Base-by-base conservation (phyloP, 2,329 filamentous ascomycete species). In the Diplodia mutila region DNA sequence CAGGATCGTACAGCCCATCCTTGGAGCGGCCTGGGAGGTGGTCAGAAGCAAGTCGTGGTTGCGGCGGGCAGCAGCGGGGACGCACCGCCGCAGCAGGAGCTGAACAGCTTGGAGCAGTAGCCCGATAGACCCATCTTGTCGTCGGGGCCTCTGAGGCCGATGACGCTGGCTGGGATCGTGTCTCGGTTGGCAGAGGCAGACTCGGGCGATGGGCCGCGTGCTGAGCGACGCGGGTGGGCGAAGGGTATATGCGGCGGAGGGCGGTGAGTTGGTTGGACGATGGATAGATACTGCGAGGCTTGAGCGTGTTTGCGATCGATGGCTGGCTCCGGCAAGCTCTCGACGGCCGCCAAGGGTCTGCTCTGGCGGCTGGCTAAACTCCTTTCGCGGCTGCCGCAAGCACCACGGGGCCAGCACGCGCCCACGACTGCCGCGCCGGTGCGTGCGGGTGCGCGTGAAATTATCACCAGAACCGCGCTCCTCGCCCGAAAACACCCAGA, bases 1-100 rank as follows among this genome's bases (percentile, higher is more conserved):
- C 91, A 11, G 80, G 80, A 69, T 83, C 80, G 68, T 82, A 82
- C 69, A 83, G 79, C 73, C 80, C 82, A 73, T 82, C 81, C 53
- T 67, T 71, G 79, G 81, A 81, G 72, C 81, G 81, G 71, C 76
- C 82, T 83, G 71, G 12, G 18, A 0, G 9, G 46, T 32, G 1
- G 65, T 79, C 70, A 78, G 59, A 51, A 14, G 75, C 53, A 69
- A 55, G 39, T 11, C 49, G 39, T 54, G 42, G 39, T 23, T 61
- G 23, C 23, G 68, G 42, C 67, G 25, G 27, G 67, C 25, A 59
- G 27, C 54, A 52, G 27, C 39, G 54, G 49, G 57, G 71, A 69
- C 75, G 71, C 71, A 79, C 78, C 75, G 69, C 76, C 76, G 72
- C 78, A 80, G 75, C 78, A 80, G 69, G 73, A 73, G 68, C 72